phyloP scores from a whole-genome alignment of 2,329 filamentous ascomycete genomes.

The Pseudopyrenochaeta lycopersici region DNA sequence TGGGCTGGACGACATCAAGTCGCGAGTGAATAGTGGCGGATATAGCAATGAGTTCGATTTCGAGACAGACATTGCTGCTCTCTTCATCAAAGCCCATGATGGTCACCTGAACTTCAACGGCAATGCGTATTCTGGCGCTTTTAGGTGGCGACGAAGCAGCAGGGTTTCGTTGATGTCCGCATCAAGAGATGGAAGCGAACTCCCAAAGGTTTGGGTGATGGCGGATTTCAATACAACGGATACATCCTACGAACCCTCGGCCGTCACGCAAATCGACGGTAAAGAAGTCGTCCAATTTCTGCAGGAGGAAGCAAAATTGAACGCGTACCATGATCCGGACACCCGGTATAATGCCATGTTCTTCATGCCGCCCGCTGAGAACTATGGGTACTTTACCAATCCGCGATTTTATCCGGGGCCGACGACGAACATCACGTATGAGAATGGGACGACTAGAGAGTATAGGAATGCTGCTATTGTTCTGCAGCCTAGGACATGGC shows the following conservation, averaged over 20 bases:
- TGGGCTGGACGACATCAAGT: conserved; percentile 47
- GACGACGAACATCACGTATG: conserved; percentile 41
- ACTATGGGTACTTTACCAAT: conserved; percentile 39
- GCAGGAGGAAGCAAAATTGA: conserved; percentile 38
- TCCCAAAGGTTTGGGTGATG: conserved; percentile 42
- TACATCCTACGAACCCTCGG: conserved; percentile 38
- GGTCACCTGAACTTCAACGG: conserved; percentile 50
- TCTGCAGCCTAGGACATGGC: conserved; percentile 35
- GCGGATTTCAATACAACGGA: conserved; percentile 43
- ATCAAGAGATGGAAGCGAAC: conserved; percentile 38
- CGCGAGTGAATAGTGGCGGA: conserved; percentile 36
- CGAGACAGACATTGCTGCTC: conserved; percentile 46
- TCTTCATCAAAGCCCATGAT: conserved; percentile 45
- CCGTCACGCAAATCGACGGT: conserved; percentile 50
- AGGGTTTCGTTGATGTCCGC: conserved; percentile 42
- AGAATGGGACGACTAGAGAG: conserved; percentile 45
- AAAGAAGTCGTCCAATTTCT: conserved; percentile 47
- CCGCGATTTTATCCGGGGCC: conserved; percentile 45
- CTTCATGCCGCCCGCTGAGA: conserved; percentile 43
- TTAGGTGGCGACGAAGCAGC: conserved; percentile 42
- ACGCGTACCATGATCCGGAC: conserved; percentile 52
- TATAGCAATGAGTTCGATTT: conserved; percentile 55
- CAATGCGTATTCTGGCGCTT: conserved; percentile 46
- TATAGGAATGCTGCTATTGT: conserved; percentile 44
- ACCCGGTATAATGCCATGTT: conserved; percentile 53